Percentiles rank a stretch among this genome's conserved stretches.
These are phyloP conservation scores for Extremus antarcticus DNA, from an alignment of 495 filamentous ascomycete species.

Conservation along the genomic window DNA sequence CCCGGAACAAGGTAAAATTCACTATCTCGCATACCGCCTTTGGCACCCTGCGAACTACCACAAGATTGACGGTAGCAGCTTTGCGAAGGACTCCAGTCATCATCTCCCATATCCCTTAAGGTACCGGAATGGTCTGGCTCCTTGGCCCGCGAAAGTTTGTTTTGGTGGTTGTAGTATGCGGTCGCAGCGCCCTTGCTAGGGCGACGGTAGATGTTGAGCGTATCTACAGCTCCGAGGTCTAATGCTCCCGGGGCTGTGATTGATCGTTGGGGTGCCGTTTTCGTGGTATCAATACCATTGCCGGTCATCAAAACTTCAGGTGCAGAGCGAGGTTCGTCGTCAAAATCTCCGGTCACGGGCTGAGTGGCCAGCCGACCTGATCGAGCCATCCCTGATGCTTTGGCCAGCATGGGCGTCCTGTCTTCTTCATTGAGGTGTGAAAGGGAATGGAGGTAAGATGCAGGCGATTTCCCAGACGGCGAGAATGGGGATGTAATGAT, in stretches of 20 bases:
- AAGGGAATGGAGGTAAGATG: slow-evolving; percentile 9
- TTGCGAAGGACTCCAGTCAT: slow-evolving; percentile 8
- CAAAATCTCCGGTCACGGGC: too few species aligned
- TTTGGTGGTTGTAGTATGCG: slow-evolving; percentile 11
- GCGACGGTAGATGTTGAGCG: slow-evolving; percentile 15
- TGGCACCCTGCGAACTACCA: not conserved
- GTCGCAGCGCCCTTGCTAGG: slow-evolving; percentile 15
- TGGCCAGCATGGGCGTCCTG: slow-evolving; percentile 2
- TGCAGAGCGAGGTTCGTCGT: slow-evolving; percentile 12
- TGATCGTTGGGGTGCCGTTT: slow-evolving; percentile 9
- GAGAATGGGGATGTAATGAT: slow-evolving; percentile 66
- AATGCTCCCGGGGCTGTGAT: slow-evolving; percentile 19
- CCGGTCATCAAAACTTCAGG: not conserved
- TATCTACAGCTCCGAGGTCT: not conserved
- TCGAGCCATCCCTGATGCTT: not conserved
- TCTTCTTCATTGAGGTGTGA: slow-evolving; percentile 4
- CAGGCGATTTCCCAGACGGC: not conserved
- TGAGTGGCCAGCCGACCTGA: too few species aligned
- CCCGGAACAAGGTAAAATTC: not conserved
- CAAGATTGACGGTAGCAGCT: not conserved
- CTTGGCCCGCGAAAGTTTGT: not conserved
- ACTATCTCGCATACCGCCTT: not conserved
- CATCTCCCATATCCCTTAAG: not conserved
- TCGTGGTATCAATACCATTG: too few species aligned
- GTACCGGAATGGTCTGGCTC: not conserved